Percentiles rank a stretch among this genome's conserved stretches.
Evolutionary conservation across 2,329 filamentous ascomycete species (phyloP).

Genomic region (Sporothrix dimorphospora): DNA sequence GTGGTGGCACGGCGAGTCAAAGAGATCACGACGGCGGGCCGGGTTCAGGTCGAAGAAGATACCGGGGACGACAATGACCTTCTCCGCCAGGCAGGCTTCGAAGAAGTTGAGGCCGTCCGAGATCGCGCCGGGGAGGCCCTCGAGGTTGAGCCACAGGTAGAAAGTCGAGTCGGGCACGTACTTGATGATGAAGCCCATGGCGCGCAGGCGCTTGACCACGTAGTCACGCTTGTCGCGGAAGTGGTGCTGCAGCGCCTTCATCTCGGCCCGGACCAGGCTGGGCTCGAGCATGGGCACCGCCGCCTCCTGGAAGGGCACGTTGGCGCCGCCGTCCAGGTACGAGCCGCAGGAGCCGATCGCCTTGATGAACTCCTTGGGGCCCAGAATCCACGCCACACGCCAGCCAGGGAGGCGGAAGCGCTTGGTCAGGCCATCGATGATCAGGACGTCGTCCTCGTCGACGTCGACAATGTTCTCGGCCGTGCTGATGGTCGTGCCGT

Average conservation of each 20-base stretch:
- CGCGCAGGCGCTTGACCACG: conserved; percentile 74
- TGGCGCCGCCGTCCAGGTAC: conserved; percentile 92
- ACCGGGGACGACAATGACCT: conserved; percentile 93
- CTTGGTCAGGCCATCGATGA: conserved; percentile 96
- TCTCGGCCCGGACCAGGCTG: conserved; percentile 75
- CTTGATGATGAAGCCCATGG: conserved; percentile 86
- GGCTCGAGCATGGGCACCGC: conserved; percentile 94
- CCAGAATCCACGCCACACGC: conserved; percentile 95
- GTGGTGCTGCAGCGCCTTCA: conserved; percentile 85
- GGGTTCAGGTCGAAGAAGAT: conserved; percentile 99
- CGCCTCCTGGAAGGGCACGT: conserved; percentile 93
- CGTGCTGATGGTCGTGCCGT: conserved; percentile 84
- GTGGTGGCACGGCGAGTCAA: conserved; percentile 92
- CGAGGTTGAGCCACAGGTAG: conserved; percentile 78
- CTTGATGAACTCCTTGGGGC: conserved; percentile 94
- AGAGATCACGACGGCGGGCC: conserved; percentile 82
- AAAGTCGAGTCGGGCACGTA: conserved; percentile 90
- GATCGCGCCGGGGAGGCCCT: conserved; percentile 74
- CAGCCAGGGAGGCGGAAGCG: conserved; percentile 94
- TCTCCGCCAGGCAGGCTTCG: conserved; percentile 88
- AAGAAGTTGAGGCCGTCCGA: conserved; percentile 96
- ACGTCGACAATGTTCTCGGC: conserved; percentile 91
- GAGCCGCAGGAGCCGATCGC: conserved; percentile 91
- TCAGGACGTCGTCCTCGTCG: conserved; percentile 85
- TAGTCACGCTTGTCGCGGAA: conserved; percentile 94